Evolutionary conservation across 2,329 filamentous ascomycete species (phyloP), one percentile per base, ranked within the genome.

Genomic region (Cucurbitaria berberidis): DNA sequence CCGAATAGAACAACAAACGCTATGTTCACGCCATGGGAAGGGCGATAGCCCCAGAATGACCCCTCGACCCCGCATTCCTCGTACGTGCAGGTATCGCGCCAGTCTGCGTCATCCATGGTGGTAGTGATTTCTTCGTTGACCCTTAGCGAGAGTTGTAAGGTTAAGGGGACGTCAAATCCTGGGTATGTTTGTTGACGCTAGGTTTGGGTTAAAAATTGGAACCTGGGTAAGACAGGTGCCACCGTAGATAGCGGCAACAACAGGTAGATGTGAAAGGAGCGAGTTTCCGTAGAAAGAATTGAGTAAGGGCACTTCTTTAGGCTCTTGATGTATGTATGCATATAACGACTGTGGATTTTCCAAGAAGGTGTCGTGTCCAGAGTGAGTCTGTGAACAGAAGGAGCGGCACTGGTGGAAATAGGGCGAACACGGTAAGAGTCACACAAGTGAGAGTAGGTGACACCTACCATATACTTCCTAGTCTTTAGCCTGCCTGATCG

Each of bases 11-110:
- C 74, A 40, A 75, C 63, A 58, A 82, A 80, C 15, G 71, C 53
- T 44, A 67, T 60, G 50, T 80, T 81, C 6, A 75, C 77, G 26
- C 66, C 58, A 2, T 80, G 59, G 1, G 74, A 76, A 3, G 79
- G 79, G 13, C 67, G 69, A 63, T 81, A 81, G 24, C 69, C 70
- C 68, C 78, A 81, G 54, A 78, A 77, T 18, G 74, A 76, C 7
- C 64, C 46, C 16, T 69, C 60, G 16, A 79, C 63, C 3, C 74
- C 70, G 57, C 79, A 81, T 45, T 68, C 70, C 5, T 62, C 63
- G 15, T 76, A 60, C 7, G 76, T 78, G 53, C 74, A 77, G 1
- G 24, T 16, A 11, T 29, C 26, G 22, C n/a, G 40, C 39, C 39
- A 41, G n/a, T 41, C 21, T 27, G 39, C 13, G 1, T 41, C 22